A percentile compares a stretch with the other conserved stretches of the same genome.
phyloP scores from a whole-genome alignment of 768 basidiomycete species.

The Lepiota venenata region DNA sequence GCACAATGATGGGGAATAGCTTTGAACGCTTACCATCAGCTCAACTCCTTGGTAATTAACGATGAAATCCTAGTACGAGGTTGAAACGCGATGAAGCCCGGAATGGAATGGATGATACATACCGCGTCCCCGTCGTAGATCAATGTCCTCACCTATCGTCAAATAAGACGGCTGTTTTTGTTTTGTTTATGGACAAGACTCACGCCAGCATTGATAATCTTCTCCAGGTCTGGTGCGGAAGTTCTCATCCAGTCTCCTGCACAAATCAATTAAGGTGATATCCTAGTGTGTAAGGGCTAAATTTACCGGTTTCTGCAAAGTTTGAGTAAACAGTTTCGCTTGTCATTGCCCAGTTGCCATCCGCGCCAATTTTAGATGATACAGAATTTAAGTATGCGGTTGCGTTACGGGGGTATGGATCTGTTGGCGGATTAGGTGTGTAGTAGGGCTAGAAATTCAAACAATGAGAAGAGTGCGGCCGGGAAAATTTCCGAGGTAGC shows the following conservation, averaged over 20 bases:
- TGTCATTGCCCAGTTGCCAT: constrained; percentile 37
- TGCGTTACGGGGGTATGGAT: constrained; percentile 47
- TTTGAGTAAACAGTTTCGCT: constrained; percentile 40
- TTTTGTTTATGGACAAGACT: too few relatives aligned
- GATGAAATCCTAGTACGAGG: constrained; percentile 40
- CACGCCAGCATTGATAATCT: constrained; percentile 55
- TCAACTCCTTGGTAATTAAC: constrained; percentile 54
- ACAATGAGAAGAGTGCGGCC: background rate
- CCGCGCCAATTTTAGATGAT: constrained; percentile 37
- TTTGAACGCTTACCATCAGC: constrained; percentile 39
- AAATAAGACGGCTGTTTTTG: too few relatives aligned
- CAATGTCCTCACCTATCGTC: constrained; percentile 29
- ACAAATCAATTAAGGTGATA: background rate
- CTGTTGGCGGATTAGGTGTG: constrained; percentile 35
- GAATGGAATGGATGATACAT: constrained; percentile 14
- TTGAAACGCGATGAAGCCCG: background rate
- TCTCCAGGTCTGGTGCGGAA: constrained; percentile 45
- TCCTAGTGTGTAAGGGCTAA: background rate
- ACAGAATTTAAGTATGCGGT: constrained; percentile 26
- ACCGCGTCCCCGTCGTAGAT: constrained; percentile 58
- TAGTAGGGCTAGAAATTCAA: constrained; percentile 38
- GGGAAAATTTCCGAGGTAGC: too few relatives aligned
- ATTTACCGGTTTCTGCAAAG: constrained; percentile 28
- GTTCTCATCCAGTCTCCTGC: constrained; percentile 61
- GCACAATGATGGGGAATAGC: too few relatives aligned